Percentiles rank a stretch among this genome's conserved stretches.
Conservation (phyloP, 345 rosid species). For the Pugionium cornutum region DNA sequence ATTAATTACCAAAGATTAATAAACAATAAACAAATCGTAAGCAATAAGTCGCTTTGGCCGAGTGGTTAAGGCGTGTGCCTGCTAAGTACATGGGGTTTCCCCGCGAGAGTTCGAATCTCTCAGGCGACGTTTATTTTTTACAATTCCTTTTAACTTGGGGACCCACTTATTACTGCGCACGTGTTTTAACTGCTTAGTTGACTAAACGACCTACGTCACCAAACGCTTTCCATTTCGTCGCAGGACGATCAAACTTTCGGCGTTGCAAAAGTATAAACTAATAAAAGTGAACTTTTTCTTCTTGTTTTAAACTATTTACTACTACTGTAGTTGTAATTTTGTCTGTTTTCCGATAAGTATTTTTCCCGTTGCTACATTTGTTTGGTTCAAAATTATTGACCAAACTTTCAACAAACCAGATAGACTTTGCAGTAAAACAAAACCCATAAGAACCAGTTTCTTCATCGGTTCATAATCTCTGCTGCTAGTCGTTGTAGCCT, state of each 20-base stretch:
- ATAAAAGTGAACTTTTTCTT: neutral
- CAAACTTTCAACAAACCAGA: slow-evolving; percentile 18
- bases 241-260: neutral
- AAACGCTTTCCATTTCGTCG: neutral
- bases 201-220: neutral
- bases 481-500: slow-evolving; percentile 43
- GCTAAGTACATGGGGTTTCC: slow-evolving; percentile 62
- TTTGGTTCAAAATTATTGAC: slow-evolving; percentile 5
- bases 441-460: slow-evolving; percentile 10
- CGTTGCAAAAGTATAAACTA: neutral
- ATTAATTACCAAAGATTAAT: neutral
- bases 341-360: neutral
- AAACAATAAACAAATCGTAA: too few relatives aligned
- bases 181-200: neutral
- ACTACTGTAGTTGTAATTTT: neutral
- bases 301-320: neutral
- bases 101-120: slow-evolving; percentile 84
- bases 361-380: neutral
- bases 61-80: slow-evolving; percentile 71
- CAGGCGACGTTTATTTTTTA: slow-evolving; percentile 50
- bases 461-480: slow-evolving; percentile 8
- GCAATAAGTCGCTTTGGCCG: slow-evolving; percentile 54
- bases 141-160: neutral
- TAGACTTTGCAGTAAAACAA: slow-evolving; percentile 5
- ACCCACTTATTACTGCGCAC: neutral